phyloP scores from a whole-genome alignment of 768 basidiomycete genomes.

The Mycena capillaripes region DNA sequence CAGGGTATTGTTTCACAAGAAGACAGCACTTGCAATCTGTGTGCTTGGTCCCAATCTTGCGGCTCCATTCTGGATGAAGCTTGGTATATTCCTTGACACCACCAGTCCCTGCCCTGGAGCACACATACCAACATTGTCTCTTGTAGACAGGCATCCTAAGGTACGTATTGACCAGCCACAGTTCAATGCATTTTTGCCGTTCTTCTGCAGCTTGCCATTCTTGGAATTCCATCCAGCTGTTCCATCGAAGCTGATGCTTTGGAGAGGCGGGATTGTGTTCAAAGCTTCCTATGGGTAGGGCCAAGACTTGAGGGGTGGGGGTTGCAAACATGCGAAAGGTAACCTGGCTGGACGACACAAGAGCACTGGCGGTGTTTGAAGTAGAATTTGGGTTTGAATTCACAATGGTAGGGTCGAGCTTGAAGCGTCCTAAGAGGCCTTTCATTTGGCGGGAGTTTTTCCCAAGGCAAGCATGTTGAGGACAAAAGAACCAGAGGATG shows the following conservation, averaged over 20 bases:
- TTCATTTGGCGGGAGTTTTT: neutral
- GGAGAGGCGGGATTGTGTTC: neutral
- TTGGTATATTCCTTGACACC: neutral
- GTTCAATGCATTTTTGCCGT: neutral
- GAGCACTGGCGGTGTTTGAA: too few relatives aligned
- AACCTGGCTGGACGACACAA: neutral
- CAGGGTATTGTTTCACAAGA: neutral
- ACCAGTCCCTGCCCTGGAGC: neutral
- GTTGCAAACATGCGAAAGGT: neutral
- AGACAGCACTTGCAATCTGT: conserved; percentile 1
- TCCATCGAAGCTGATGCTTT: neutral
- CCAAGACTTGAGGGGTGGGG: neutral
- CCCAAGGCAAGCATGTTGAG: neutral
- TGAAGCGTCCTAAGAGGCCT: neutral
- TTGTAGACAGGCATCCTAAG: neutral
- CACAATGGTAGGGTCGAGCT: neutral
- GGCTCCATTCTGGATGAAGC: neutral
- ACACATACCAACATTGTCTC: neutral
- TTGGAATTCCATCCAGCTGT: neutral
- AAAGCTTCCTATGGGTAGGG: neutral
- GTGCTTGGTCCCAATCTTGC: neutral
- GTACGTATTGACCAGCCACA: neutral
- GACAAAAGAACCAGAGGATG: too few relatives aligned
- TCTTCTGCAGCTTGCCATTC: neutral
- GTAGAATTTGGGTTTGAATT: neutral